Evolutionary conservation across 1,284 basidiomycete species (phyloP).

Genomic region (Mycena citricolor): DNA sequence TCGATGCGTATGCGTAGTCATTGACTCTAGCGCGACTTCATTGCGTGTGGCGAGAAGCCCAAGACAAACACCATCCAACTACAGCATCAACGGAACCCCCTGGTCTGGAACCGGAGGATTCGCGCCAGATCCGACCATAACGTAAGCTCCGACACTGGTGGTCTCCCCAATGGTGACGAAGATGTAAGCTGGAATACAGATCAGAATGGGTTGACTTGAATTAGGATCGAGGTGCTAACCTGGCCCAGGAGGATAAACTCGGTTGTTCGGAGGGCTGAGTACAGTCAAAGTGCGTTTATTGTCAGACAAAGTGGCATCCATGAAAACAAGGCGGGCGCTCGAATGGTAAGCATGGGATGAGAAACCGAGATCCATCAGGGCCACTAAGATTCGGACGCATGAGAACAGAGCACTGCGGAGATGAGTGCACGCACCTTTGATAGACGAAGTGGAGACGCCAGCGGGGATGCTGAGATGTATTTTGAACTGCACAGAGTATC

Average conservation of each 20-base stretch:
- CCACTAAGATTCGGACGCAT: constrained; percentile 49
- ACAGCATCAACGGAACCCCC: constrained; percentile 5
- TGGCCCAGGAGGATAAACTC: constrained; percentile 78
- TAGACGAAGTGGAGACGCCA: constrained; percentile 33
- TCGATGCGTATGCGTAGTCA: too few species aligned
- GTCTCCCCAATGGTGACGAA: constrained; percentile 5
- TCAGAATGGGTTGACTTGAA: too few species aligned
- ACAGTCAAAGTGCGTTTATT: constrained; percentile 40
- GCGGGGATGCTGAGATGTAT: constrained; percentile 47
- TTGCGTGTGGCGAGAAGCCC: too few species aligned
- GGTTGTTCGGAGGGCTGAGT: constrained; percentile 57
- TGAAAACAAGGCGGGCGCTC: constrained; percentile 72
- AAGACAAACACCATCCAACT: too few species aligned
- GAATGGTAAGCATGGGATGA: constrained; percentile 78
- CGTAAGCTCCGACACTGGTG: constrained; percentile 19
- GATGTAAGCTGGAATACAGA: not conserved
- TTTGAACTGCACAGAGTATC: not conserved
- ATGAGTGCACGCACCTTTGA: constrained; percentile 27
- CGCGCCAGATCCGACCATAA: constrained; percentile 17
- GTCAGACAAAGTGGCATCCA: constrained; percentile 42
- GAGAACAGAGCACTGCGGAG: not conserved
- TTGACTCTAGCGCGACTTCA: too few species aligned
- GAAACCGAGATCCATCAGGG: constrained; percentile 74
- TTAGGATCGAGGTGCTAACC: constrained; percentile 74
- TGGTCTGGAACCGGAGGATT: constrained; percentile 20